Percentiles rank a stretch among this genome's conserved stretches.
Conservation (phyloP, 345 rosid genomes). For the Pistacia vera region DNA sequence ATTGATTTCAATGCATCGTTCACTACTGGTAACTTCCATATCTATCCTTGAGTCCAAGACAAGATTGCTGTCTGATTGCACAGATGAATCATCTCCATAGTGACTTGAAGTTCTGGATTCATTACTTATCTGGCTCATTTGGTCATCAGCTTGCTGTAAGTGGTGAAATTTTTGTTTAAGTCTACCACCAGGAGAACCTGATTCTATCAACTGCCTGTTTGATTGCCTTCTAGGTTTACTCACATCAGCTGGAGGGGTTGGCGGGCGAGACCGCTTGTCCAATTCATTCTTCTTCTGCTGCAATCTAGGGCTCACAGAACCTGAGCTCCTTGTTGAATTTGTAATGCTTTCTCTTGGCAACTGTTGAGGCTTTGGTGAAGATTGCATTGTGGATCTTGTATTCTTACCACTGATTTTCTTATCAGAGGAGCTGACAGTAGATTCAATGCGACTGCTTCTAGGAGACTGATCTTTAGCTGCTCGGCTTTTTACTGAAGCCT, state of each 20-base stretch:
- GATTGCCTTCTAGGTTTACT: constrained; percentile 57
- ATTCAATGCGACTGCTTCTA: constrained; percentile 43
- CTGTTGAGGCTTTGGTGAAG: constrained; percentile 52
- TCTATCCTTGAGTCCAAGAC: constrained; percentile 37
- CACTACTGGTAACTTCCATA: constrained; percentile 37
- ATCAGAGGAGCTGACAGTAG: constrained; percentile 41
- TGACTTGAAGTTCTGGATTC: constrained; percentile 69
- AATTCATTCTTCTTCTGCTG: constrained; percentile 74
- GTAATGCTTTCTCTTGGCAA: constrained; percentile 46
- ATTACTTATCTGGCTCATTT: constrained; percentile 68
- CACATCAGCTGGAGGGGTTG: constrained; percentile 76
- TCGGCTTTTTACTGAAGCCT: constrained; percentile 37
- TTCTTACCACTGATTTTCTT: constrained; percentile 54
- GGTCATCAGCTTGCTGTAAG: constrained; percentile 63
- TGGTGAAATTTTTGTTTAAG: constrained; percentile 46
- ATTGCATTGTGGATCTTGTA: constrained; percentile 29
- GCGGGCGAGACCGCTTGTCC: constrained; percentile 81
- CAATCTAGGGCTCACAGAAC: constrained; percentile 79
- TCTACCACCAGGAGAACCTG: constrained; percentile 65
- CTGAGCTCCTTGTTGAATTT: constrained; percentile 51
- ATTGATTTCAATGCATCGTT: constrained; percentile 32
- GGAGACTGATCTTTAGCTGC: constrained; percentile 45
- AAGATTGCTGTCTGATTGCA: constrained; percentile 52
- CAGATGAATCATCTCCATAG: constrained; percentile 56
- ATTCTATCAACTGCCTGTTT: constrained; percentile 44